phyloP scores from a whole-genome alignment of 768 basidiomycete genomes.

The Neoboletus brunneissimus region DNA sequence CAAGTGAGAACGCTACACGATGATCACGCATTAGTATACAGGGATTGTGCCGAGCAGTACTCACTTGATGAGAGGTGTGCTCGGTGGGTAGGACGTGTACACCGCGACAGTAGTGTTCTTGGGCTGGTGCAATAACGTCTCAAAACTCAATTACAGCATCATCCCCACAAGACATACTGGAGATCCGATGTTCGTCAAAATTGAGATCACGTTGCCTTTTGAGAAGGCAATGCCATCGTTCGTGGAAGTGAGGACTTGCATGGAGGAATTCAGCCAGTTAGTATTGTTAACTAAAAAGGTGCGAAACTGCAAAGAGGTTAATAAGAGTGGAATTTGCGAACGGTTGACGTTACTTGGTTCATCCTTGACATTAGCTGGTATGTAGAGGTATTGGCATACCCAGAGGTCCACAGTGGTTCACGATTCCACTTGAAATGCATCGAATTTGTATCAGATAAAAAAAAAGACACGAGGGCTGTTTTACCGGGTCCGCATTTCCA shows the following conservation, averaged over 20 bases:
- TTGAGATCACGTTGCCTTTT: conserved; percentile 59
- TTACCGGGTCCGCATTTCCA: conserved; percentile 64
- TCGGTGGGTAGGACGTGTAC: conserved; percentile 50
- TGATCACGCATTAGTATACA: not conserved
- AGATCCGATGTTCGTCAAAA: conserved; percentile 72
- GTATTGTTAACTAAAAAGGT: conserved; percentile 57
- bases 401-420: conserved; percentile 71
- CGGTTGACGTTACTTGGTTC: conserved; percentile 44
- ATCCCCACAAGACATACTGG: conserved; percentile 41
- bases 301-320: conserved; percentile 44
- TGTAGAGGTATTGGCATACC: conserved; percentile 54
- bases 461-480: conserved; percentile 9
- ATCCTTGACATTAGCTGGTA: conserved; percentile 59
- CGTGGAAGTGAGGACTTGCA: conserved; percentile 50
- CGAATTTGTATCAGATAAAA: not conserved
- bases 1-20: conserved; percentile 57
- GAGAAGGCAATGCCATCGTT: conserved; percentile 56
- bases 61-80: conserved; percentile 56
- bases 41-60: conserved; percentile 19
- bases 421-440: conserved; percentile 55
- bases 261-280: conserved; percentile 50
- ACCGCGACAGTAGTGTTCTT: conserved; percentile 55
- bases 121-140: conserved; percentile 38
- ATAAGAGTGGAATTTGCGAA: not conserved
- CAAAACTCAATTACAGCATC: not conserved